phyloP scores from a whole-genome alignment of 345 rosid genomes.

The Psidium friedrichsthalianum region DNA sequence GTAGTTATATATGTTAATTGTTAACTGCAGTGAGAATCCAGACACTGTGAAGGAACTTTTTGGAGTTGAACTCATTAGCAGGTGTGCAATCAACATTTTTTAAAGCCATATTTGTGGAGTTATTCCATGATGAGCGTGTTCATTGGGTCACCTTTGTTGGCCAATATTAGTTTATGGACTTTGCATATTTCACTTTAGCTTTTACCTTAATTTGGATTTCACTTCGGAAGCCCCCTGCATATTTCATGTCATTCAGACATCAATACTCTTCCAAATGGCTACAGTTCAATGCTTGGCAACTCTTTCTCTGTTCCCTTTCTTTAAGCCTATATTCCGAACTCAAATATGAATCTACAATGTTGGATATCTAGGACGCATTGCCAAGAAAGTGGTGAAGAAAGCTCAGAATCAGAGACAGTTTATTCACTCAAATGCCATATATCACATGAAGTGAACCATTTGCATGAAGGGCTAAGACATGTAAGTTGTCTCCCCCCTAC shows the following conservation, averaged over 20 bases:
- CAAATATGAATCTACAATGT: not conserved
- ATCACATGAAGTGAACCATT: conserved; percentile 95
- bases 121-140: not conserved
- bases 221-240: not conserved
- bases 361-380: conserved; percentile 55
- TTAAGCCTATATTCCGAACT: not conserved
- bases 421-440: conserved; percentile 96
- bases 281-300: not conserved
- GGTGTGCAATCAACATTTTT: conserved; percentile 26
- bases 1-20: not conserved
- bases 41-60: conserved; percentile 72
- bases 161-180: not conserved
- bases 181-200: not conserved
- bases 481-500: conserved; percentile 29
- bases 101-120: not conserved
- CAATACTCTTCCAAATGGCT: not conserved
- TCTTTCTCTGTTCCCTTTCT: not conserved
- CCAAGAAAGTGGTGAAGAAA: conserved; percentile 88
- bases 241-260: not conserved
- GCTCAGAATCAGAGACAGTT: conserved; percentile 71
- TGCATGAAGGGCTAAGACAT: conserved; percentile 96
- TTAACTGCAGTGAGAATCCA: conserved; percentile 42
- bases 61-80: conserved; percentile 80
- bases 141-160: not conserved
- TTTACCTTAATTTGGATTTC: not conserved